phyloP scores from a whole-genome alignment of 768 basidiomycete species.

The Hygrocybe coccinea region DNA sequence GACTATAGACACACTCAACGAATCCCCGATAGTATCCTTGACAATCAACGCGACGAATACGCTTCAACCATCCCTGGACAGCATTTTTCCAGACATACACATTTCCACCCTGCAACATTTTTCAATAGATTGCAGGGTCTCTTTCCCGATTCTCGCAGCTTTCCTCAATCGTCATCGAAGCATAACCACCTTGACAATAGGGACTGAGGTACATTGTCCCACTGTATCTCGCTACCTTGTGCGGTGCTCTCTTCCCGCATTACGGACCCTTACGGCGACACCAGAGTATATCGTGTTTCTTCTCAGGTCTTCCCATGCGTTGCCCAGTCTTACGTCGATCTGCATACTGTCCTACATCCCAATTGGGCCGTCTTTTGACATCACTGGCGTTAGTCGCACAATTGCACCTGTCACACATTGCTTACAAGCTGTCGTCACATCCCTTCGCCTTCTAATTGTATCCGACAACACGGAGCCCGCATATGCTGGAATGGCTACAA shows the following conservation, averaged over 20 bases:
- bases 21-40: conserved; percentile 16
- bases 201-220: conserved; percentile 9
- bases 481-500: too few species aligned
- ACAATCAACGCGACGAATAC: conserved; percentile 17
- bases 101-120: conserved; percentile 20
- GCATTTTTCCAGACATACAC: conserved; percentile 15
- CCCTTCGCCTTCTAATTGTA: neutral
- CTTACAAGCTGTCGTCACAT: neutral
- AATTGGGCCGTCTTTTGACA: neutral
- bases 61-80: conserved; percentile 13
- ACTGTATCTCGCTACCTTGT: conserved; percentile 1
- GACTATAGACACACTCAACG: conserved; percentile 18
- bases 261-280: conserved; percentile 19
- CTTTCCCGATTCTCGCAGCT: conserved; percentile 17
- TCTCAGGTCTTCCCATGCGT: neutral
- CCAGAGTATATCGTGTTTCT: conserved; percentile 14
- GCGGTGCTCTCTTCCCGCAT: conserved; percentile 13
- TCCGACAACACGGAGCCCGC: neutral
- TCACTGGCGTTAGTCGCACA: neutral
- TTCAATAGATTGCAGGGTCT: conserved; percentile 11
- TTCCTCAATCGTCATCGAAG: conserved; percentile 26
- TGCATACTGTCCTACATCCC: neutral
- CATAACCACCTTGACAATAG: conserved; percentile 16
- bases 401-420: neutral
- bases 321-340: neutral